A percentile compares a stretch with the other conserved stretches of the same genome.
Conservation (phyloP, 139 green algal species). For the Penium margaritaceum region DNA sequence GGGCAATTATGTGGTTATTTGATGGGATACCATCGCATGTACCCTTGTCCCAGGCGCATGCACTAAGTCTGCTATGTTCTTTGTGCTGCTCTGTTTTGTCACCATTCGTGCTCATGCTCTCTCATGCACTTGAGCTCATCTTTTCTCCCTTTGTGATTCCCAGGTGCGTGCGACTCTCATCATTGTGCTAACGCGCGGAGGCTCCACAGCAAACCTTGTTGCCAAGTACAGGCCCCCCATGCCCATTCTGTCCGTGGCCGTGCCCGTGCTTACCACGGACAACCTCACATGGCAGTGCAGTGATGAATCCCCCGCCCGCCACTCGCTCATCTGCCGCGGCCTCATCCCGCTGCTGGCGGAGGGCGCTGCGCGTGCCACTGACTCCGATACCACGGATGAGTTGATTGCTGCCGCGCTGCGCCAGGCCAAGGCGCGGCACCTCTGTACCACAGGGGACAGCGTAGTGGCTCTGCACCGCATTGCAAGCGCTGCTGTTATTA, state of each 20-base stretch:
- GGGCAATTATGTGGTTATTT: too few species aligned
- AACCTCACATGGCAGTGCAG: slow-evolving; percentile 33
- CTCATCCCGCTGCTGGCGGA: slow-evolving; percentile 47
- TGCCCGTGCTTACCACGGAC: slow-evolving; percentile 48
- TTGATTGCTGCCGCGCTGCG: slow-evolving; percentile 26
- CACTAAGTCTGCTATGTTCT: too few species aligned
- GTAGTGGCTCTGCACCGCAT: slow-evolving; percentile 45
- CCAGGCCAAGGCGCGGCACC: neutral
- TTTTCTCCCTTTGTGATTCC: neutral
- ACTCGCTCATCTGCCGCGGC: slow-evolving; percentile 47
- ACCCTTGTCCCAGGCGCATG: too few species aligned
- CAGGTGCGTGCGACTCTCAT: slow-evolving; percentile 67
- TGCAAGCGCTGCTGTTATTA: slow-evolving; percentile 43
- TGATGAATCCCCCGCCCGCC: slow-evolving; percentile 38
- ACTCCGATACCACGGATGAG: slow-evolving; percentile 43
- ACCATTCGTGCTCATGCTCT: too few species aligned
- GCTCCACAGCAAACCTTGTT: slow-evolving; percentile 49
- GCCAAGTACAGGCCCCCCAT: slow-evolving; percentile 53
- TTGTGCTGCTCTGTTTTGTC: too few species aligned
- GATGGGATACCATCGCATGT: too few species aligned
- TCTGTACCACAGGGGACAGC: slow-evolving; percentile 36
- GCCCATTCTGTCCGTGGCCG: slow-evolving; percentile 51
- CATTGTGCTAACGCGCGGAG: slow-evolving; percentile 51
- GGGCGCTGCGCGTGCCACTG: slow-evolving; percentile 32
- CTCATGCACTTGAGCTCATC: too few species aligned